Evolutionary conservation across 2,329 filamentous ascomycete genomes (phyloP), one percentile per base, ranked within the genome.

Genomic region (Teratosphaeria nubilosa): DNA sequence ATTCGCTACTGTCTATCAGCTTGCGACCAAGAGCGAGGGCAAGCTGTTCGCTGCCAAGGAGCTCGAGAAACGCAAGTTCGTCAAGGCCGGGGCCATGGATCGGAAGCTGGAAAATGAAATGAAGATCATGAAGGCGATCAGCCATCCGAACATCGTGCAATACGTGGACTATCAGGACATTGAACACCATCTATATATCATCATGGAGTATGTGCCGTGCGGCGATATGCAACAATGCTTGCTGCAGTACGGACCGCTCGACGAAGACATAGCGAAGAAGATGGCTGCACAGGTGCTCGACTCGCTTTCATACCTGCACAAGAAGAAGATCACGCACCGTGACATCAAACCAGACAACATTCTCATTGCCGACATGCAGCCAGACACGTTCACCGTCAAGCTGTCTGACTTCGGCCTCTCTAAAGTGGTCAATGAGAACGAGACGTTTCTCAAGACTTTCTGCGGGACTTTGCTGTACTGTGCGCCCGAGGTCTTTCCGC

Each of bases 291-390:
- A 95, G 71, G 82, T 97, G 37, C 76, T 96, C 51, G 83, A 86
- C 64, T 92, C 92, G 1, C 77, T 99, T 56, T 85, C 84, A 31
- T 96, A 99, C 71, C 79, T 99, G 9, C 94, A 99, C 72, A 78
- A 80, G 56, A 86, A 88, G 66, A 90, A 87, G 69, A 96, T 99
- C 66, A 97, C 92, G 0, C 94, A 99, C 74, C 87, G 94, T n/a
- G 94, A 99, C 72, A 91, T 99, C 69, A 99, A 99, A 71, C 94
- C 94, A 0, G 94, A 99, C 77, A 99, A 99, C 68, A 96, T 99
- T 60, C 79, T 99, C 48, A 88, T 97, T 64, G 80, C 85, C 11
- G 86, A 84, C 0, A 71, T 83, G 10, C 78, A 86, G 5, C 91
- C 91, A 0, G 53, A 67, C 4, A 64, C 66, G 50, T 82, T 96